Percentiles rank a stretch among this genome's conserved stretches.
phyloP scores from a whole-genome alignment of 441 rosid species.

The Jatropha multifida region DNA sequence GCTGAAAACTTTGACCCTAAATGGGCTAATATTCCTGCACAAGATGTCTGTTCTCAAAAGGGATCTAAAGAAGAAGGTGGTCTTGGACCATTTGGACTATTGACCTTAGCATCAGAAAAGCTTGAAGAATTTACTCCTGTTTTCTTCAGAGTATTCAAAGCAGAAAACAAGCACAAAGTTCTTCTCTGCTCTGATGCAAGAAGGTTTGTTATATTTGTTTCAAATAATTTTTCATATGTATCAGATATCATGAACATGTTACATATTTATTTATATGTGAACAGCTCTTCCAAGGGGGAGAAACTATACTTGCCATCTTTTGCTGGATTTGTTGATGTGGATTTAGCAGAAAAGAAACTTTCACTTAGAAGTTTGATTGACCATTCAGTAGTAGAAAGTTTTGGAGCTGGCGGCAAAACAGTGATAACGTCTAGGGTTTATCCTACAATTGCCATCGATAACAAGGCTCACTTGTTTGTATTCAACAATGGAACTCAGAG shows the following conservation, averaged over 20 bases:
- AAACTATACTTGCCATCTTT: no score
- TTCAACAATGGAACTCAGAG: no score
- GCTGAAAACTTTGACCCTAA: slow-evolving; percentile 58
- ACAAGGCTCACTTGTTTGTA: no score
- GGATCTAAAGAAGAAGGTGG: slow-evolving; percentile 48
- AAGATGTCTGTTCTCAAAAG: slow-evolving; percentile 48
- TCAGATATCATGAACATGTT: no score
- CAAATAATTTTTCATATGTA: neutral
- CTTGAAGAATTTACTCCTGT: slow-evolving; percentile 74
- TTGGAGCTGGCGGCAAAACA: no score
- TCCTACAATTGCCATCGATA: no score
- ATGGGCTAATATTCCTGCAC: slow-evolving; percentile 40
- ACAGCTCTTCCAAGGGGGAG: slow-evolving; percentile 50
- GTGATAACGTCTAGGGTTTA: no score
- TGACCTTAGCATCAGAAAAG: slow-evolving; percentile 61
- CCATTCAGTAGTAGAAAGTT: no score
- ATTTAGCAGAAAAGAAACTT: no score
- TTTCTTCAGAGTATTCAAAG: slow-evolving; percentile 72
- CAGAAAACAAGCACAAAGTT: slow-evolving; percentile 41
- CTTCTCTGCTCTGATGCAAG: slow-evolving; percentile 85
- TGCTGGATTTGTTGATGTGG: no score
- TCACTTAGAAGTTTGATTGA: no score
- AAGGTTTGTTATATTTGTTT: slow-evolving; percentile 35
- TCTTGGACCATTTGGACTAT: slow-evolving; percentile 81
- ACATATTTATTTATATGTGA: no score